phyloP scores from a whole-genome alignment of 225 moss, liverwort and hornwort genomes.

The Climacium dendroides region DNA sequence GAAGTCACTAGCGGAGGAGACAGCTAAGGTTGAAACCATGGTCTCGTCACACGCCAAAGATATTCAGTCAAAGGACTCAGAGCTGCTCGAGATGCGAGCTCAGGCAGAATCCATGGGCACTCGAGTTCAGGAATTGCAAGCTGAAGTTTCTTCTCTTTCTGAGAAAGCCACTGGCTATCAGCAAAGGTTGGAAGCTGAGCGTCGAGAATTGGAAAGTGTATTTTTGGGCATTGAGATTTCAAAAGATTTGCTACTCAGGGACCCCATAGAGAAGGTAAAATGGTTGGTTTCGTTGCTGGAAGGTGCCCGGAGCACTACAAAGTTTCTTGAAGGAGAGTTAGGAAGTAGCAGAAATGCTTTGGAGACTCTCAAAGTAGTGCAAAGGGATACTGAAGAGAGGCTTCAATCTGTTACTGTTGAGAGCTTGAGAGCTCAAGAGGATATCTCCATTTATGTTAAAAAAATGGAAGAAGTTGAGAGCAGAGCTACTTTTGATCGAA shows the following conservation, averaged over 20 bases:
- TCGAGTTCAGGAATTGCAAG: slow-evolving; percentile 31
- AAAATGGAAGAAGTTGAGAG: slow-evolving; percentile 31
- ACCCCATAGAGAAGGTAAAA: slow-evolving; percentile 45
- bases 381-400: slow-evolving; percentile 38
- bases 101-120: background rate
- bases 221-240: slow-evolving; percentile 18
- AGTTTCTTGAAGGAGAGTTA: slow-evolving; percentile 30
- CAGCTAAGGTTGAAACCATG: slow-evolving; percentile 28
- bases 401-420: slow-evolving; percentile 20
- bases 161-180: slow-evolving; percentile 8
- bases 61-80: slow-evolving; percentile 32
- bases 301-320: slow-evolving; percentile 17
- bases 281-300: slow-evolving; percentile 39
- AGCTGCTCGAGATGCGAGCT: slow-evolving; percentile 7
- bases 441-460: background rate
- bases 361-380: slow-evolving; percentile 15
- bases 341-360: slow-evolving; percentile 18
- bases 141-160: slow-evolving; percentile 19
- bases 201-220: slow-evolving; percentile 24
- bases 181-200: slow-evolving; percentile 23
- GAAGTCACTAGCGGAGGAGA: slow-evolving; percentile 29
- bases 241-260: slow-evolving; percentile 11
- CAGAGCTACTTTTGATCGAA: slow-evolving; percentile 5
- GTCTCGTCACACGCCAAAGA: slow-evolving; percentile 22
- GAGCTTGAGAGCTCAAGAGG: slow-evolving; percentile 10